Percentiles rank a stretch among this genome's conserved stretches.
Conservation (phyloP, 148 eudicot species). For the Vaccinium macrocarpon region DNA sequence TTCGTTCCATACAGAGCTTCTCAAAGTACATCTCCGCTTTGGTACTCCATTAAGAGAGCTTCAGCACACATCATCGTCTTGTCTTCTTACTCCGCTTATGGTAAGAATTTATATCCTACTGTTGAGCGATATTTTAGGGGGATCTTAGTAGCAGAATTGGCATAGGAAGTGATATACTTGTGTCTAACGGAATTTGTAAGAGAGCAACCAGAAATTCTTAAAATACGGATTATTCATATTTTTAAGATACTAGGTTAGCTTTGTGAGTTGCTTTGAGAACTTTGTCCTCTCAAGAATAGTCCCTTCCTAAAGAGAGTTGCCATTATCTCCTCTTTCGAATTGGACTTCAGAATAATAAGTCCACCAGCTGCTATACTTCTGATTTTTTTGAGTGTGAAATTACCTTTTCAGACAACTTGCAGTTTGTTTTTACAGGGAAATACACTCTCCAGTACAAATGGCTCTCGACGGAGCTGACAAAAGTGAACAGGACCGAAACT, state of each 20-base stretch:
- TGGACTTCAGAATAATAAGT: not conserved
- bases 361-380: not conserved
- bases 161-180: not conserved
- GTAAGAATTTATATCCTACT: constrained; percentile 30
- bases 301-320: not conserved
- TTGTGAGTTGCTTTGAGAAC: not conserved
- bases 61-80: constrained; percentile 76
- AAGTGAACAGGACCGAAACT: constrained; percentile 80
- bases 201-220: not conserved
- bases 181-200: not conserved
- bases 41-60: constrained; percentile 92
- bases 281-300: not conserved
- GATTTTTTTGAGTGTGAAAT: not conserved
- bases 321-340: not conserved
- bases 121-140: not conserved
- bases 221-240: not conserved
- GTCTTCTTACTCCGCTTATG: constrained; percentile 87
- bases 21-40: constrained; percentile 70
- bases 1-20: constrained; percentile 59
- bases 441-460: constrained; percentile 82
- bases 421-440: constrained; percentile 38
- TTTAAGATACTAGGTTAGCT: not conserved
- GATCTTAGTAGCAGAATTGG: not conserved
- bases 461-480: constrained; percentile 52
- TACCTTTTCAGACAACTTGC: not conserved